Conservation (phyloP, 495 filamentous ascomycete species). For the Immersiella caudata region DNA sequence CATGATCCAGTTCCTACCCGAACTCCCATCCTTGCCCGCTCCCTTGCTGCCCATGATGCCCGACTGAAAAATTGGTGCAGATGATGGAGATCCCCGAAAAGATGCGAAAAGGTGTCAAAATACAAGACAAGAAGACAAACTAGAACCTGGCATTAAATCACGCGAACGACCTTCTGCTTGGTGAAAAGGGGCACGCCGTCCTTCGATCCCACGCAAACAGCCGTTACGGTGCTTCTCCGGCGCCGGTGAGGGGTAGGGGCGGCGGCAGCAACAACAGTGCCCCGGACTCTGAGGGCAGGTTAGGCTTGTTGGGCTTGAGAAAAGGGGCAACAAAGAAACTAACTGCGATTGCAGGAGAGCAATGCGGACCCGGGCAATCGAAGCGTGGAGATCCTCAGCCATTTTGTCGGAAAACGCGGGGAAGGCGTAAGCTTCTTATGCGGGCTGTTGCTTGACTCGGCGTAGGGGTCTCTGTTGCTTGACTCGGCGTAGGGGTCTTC, state of each 20-base stretch:
- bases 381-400: slow-evolving; percentile 33
- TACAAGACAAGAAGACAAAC: slow-evolving; percentile 11
- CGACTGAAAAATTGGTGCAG: not conserved
- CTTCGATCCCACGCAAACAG: slow-evolving; percentile 31
- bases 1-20: slow-evolving; percentile 39
- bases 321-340: slow-evolving; percentile 19
- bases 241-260: slow-evolving; percentile 26
- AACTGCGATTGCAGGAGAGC: slow-evolving; percentile 40
- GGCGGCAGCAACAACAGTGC: slow-evolving; percentile 18
- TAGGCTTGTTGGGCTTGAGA: slow-evolving; percentile 6
- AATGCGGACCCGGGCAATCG: slow-evolving; percentile 38
- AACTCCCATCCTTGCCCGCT: slow-evolving; percentile 4
- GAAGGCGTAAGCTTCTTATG: not conserved
- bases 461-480: slow-evolving; percentile 2
- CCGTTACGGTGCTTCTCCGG: slow-evolving; percentile 32
- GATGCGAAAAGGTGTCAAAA: not conserved
- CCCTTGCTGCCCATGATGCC: slow-evolving; percentile 30
- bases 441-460: slow-evolving; percentile 4
- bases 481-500: not conserved
- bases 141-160: slow-evolving; percentile 21
- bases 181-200: slow-evolving; percentile 34
- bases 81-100: slow-evolving; percentile 6
- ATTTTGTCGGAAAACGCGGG: slow-evolving; percentile 23
- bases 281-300: slow-evolving; percentile 27
- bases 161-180: slow-evolving; percentile 37